A percentile compares a stretch with the other conserved stretches of the same genome.
Conservation (phyloP, 495 filamentous ascomycete species). For the Acidomyces sp. region DNA sequence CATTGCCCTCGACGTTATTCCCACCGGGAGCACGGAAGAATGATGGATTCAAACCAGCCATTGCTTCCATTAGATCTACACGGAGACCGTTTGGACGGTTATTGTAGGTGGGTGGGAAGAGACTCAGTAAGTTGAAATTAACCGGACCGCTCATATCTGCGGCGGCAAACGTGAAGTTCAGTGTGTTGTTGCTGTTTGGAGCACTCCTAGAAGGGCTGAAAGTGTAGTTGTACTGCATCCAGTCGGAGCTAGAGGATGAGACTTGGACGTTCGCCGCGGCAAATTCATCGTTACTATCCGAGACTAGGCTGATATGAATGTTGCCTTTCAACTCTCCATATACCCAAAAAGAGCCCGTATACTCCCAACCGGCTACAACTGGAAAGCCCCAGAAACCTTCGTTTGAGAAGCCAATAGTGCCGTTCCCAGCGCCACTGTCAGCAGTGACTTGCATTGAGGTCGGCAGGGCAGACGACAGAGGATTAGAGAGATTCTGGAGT, state of each 20-base stretch:
- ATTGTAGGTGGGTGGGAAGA: slow-evolving; percentile 31
- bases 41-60: slow-evolving; percentile 22
- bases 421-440: slow-evolving; percentile 9
- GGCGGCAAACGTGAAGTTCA: slow-evolving; percentile 27
- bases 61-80: slow-evolving; percentile 25
- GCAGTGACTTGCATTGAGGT: slow-evolving; percentile 45
- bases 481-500: slow-evolving; percentile 34
- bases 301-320: slow-evolving; percentile 33
- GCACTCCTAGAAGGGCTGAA: slow-evolving; percentile 27
- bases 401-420: slow-evolving; percentile 20
- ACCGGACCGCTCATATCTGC: slow-evolving; percentile 20
- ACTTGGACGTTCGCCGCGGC: slow-evolving; percentile 32
- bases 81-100: slow-evolving; percentile 26
- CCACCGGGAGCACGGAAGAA: slow-evolving; percentile 20
- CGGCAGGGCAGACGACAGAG: slow-evolving; percentile 41
- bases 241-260: slow-evolving; percentile 27
- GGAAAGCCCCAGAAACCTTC: slow-evolving; percentile 21
- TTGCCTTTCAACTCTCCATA: slow-evolving; percentile 23
- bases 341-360: slow-evolving; percentile 29
- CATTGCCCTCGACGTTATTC: slow-evolving; percentile 30
- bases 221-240: slow-evolving; percentile 37
- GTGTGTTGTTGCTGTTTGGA: slow-evolving; percentile 29
- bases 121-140: slow-evolving; percentile 28
- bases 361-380: slow-evolving; percentile 14
- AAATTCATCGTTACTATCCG: slow-evolving; percentile 35